These are phyloP conservation scores for Acer negundo DNA, from an alignment of 345 rosid species.

Conservation along the genomic window DNA sequence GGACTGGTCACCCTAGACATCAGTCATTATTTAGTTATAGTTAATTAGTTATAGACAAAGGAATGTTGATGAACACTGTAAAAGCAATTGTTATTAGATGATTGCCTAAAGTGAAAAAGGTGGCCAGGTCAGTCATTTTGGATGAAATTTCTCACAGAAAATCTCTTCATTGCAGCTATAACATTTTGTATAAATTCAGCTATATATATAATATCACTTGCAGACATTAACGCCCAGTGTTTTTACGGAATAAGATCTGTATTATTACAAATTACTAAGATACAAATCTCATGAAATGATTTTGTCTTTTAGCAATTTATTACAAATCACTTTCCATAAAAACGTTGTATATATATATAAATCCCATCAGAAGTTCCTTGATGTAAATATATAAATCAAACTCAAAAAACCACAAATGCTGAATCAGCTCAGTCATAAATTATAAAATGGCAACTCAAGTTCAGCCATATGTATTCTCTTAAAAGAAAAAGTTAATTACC, in stretches of 20 bases:
- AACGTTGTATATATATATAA: too few species aligned
- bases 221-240: too few species aligned
- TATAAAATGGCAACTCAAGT: constrained; percentile 9
- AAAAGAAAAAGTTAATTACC: constrained; percentile 37
- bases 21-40: not conserved
- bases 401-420: not conserved
- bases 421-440: not conserved
- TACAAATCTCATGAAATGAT: too few species aligned
- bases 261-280: too few species aligned
- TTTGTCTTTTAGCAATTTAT: too few species aligned
- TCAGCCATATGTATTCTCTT: not conserved
- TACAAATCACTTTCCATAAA: too few species aligned
- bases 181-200: too few species aligned
- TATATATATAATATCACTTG: not conserved
- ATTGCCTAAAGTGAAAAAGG: not conserved
- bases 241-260: too few species aligned
- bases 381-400: not conserved
- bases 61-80: not conserved
- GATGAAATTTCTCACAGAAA: not conserved
- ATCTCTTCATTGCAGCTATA: not conserved
- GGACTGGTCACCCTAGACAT: not conserved
- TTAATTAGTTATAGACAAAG: not conserved
- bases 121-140: not conserved
- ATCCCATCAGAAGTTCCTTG: not conserved
- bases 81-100: not conserved